These are phyloP conservation scores for Hippophae rhamnoides DNA, from an alignment of 306 rosid genomes.

Conservation along the genomic window DNA sequence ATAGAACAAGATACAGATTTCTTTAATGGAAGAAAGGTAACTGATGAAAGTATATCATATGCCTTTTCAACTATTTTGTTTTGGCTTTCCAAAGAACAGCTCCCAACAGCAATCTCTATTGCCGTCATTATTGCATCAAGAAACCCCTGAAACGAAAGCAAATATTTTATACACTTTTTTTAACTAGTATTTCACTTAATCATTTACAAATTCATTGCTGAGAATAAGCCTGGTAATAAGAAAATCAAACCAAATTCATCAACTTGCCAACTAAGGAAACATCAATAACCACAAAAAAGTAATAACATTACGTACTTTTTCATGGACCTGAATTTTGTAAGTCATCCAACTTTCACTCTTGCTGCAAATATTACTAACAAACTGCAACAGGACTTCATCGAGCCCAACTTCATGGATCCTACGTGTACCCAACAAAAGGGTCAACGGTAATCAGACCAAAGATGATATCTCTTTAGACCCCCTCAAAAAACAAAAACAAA, in stretches of 20 bases:
- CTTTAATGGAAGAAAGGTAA: constrained; percentile 35
- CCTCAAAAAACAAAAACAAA: neutral
- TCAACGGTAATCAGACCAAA: constrained; percentile 17
- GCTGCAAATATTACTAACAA: constrained; percentile 56
- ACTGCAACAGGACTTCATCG: constrained; percentile 52
- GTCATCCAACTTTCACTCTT: constrained; percentile 40
- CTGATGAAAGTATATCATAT: constrained; percentile 44
- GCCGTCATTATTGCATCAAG: constrained; percentile 63
- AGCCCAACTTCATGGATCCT: constrained; percentile 59
- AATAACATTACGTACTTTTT: constrained; percentile 36
- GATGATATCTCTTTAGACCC: constrained; percentile 6
- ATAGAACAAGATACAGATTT: constrained; percentile 12
- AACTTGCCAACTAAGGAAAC: neutral
- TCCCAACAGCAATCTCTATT: constrained; percentile 56
- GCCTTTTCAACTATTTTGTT: constrained; percentile 53
- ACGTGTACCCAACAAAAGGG: constrained; percentile 25
- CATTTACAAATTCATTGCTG: neutral
- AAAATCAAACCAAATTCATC: constrained; percentile 7
- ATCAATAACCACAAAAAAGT: neutral
- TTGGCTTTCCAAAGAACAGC: constrained; percentile 66
- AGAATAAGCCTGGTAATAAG: constrained; percentile 5
- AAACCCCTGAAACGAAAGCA: constrained; percentile 50
- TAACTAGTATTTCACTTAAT: constrained; percentile 6
- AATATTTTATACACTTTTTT: constrained; percentile 16
- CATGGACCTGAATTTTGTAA: constrained; percentile 28